Evolutionary conservation across 345 rosid species (phyloP), one percentile per base, ranked within the genome.

Genomic region (Populus ilicifolia): DNA sequence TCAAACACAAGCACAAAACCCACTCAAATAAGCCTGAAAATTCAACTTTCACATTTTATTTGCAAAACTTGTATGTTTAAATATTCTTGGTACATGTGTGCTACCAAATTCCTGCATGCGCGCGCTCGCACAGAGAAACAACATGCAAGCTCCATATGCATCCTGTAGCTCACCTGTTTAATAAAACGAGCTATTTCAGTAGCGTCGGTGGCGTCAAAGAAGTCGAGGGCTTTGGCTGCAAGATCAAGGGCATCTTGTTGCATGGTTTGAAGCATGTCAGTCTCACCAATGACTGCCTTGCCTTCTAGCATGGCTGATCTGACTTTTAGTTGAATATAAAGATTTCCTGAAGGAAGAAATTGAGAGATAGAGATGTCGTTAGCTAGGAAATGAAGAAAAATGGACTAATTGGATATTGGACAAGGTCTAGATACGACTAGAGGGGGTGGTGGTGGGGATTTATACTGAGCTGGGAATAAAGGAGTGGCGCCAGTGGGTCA

Each of bases 161-260:
- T 35, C 23, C 16, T 18, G 41, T n/a, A 23, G 18, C 50, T 43
- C 76, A 89, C 98, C 96, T 84, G 87, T 78, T 92, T 92, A 67
- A 92, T 92, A 87, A 90, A 90, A 70, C 89, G 84, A 13, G 97
- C 96, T 29, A 92, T 90, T 20, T 87, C 87, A 27, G 94, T 94
- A 38, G 88, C 83, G 23, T 92, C 89, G 5, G 93, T 89, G 76
- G 85, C 89, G 78, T 92, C 97, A 75, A 89, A 92, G 80, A 77
- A 79, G 83, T 92, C 97, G 13, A 94, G 92, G 64, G 98, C 94
- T 81, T 91, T 90, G 10, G 96, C 83, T 20, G 96, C 97, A 61
- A 88, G 82, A 61, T 84, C 75, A 59, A 92, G 90, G 39, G 94
- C 97, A 66, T 89, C 87, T 75, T 87, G 86, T 74, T 92, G 97